Conservation (phyloP, 805 yeast species). For the Nakazawaea anatomiae region DNA sequence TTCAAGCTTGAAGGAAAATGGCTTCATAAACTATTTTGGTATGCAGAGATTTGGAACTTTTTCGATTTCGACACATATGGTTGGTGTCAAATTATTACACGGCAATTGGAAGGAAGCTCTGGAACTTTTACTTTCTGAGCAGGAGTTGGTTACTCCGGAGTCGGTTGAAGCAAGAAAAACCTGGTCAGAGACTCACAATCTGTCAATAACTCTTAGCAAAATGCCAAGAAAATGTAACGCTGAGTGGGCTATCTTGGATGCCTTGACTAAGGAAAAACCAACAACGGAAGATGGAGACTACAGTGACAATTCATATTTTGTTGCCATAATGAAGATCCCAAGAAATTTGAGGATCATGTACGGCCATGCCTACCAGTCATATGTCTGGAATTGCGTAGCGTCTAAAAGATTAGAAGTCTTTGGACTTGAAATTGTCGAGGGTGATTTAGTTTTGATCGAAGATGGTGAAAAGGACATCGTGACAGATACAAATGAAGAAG, state of each 20-base stretch:
- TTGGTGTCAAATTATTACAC: conserved; percentile 68
- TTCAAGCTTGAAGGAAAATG: conserved; percentile 51
- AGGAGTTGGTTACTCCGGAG: conserved; percentile 76
- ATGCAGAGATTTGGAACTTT: conserved; percentile 98
- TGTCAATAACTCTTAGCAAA: conserved; percentile 53
- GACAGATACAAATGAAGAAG: conserved; percentile 26
- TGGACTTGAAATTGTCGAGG: conserved; percentile 67
- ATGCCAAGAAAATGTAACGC: conserved; percentile 92
- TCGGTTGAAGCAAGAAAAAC: conserved; percentile 76
- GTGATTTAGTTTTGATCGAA: conserved; percentile 68
- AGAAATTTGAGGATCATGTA: conserved; percentile 90
- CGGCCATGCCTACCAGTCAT: conserved; percentile 96
- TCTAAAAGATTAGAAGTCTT: conserved; percentile 66
- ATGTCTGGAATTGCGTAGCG: conserved; percentile 86
- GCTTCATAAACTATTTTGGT: conserved; percentile 94
- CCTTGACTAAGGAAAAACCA: conserved; percentile 47
- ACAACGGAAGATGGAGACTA: conserved; percentile 32
- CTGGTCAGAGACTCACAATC: conserved; percentile 72
- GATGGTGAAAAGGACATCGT: conserved; percentile 12
- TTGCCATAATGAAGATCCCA: conserved; percentile 84
- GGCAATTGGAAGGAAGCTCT: conserved; percentile 79
- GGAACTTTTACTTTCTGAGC: conserved; percentile 76
- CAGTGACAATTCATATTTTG: conserved; percentile 53
- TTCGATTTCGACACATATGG: conserved; percentile 81
- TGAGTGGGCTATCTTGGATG: conserved; percentile 64